A percentile compares a stretch with the other conserved stretches of the same genome.
phyloP scores from a whole-genome alignment of 108 stramenopile genomes.

The Chaetoceros muelleri region DNA sequence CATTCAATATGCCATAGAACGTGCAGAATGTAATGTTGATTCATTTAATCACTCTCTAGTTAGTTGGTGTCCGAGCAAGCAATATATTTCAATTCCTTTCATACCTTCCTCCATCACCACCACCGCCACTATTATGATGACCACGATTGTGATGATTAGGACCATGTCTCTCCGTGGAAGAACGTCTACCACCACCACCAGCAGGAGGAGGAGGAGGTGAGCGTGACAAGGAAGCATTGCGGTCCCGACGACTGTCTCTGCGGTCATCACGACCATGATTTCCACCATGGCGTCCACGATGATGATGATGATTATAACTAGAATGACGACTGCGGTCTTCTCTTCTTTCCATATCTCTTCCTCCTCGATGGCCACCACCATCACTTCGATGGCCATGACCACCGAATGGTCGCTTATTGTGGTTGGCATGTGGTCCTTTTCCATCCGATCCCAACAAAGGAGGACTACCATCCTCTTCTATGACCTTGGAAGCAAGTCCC shows the following conservation, averaged over 20 bases:
- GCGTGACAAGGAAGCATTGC: no score
- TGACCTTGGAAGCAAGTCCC: constrained; percentile 50
- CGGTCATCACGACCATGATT: neutral
- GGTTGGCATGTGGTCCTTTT: constrained; percentile 45
- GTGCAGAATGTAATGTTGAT: no score
- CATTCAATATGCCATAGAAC: neutral
- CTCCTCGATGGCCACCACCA: neutral
- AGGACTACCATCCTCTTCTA: constrained; percentile 71
- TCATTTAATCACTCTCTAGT: no score
- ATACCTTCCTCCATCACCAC: neutral
- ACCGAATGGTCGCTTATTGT: constrained; percentile 9
- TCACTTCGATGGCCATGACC: constrained; percentile 7
- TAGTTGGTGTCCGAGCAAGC: no score
- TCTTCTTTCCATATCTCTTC: neutral
- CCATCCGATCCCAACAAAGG: constrained; percentile 65
- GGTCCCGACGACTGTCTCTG: no score
- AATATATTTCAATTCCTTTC: neutral
- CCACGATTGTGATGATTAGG: neutral
- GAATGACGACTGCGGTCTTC: neutral
- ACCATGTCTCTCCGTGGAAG: no score
- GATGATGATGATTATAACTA: neutral
- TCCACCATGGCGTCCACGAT: neutral
- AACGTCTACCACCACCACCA: no score
- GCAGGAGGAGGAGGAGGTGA: no score
- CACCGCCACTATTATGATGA: neutral